Evolutionary conservation across 768 basidiomycete species (phyloP), one percentile per base, ranked within the genome.

Genomic region (Filobasidium floriforme): DNA sequence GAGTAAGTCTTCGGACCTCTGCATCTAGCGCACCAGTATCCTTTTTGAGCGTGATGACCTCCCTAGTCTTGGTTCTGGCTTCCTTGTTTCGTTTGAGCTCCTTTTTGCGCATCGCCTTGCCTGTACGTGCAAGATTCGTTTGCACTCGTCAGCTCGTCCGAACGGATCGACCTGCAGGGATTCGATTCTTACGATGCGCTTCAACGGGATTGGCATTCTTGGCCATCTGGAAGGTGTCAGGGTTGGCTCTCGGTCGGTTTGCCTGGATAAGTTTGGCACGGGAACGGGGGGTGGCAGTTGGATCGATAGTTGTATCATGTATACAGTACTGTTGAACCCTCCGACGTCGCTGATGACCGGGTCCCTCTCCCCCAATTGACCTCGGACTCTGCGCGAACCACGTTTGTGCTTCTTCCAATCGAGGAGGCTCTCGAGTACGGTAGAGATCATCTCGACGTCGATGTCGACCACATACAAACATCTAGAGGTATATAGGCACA

Each of bases 61-160:
- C 92, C 70, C 90, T 85, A 18, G 86, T 80, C 80, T 93, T 92
- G 60, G 84, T 79, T 64, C 93, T 83, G 64, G 84, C 87, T 76
- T 87, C 80, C 82, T 96, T 97, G 83, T 97, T 94, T 87, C 92
- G 94, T 81, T 94, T 94, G 52, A 97, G 81, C 77, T 99, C 94
- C 77, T 92, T 97, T 79, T 92, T 92, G 66, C 90, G 84, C 75
- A 87, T 88, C 2, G 90, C 87, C 80, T 98, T 98, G 63, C 92
- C 92, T 96, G 72, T 37, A 37, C 28, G 43, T 29, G 4, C 32
- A 52, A 1, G 28, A 29, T 62, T 43, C 41, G 24, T 46, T n/a
- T 37, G 26, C 15, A 40, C 11, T 12, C 24, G 26, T n/a, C 60
- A 40, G 60, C n/a, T 32, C 18, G 29, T 19, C 19, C 32, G 41